Base-by-base conservation (phyloP, 2,329 filamentous ascomycete genomes). In the Curvularia sp. region DNA sequence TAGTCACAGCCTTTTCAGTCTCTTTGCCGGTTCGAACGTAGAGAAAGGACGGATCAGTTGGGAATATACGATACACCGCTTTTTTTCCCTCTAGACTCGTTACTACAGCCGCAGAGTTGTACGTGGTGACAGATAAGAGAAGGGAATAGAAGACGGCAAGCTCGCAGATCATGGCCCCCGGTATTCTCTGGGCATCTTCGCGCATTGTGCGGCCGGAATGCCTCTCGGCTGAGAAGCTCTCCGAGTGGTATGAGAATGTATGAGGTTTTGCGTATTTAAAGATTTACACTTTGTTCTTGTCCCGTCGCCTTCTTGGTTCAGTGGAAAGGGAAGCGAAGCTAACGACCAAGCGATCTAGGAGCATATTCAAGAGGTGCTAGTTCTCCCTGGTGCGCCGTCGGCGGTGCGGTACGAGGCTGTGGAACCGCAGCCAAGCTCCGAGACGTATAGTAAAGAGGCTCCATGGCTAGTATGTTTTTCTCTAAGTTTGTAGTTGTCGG, bases 241-340 rank as follows among this genome's bases (percentile, higher is more conserved):
- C 58, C 43, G 39, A 55, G 12, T 74, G 72, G 72, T 74, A 75
- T 59, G 73, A 73, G 49, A 66, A 71, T 57, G 59, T 62, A 52
- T 18, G 41, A 36, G 49, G 6, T 27, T 23, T 27, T n/a, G 5
- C 5, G 50, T 46, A 15, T 19, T 36, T 15, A n/a, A 36, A 5
- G 15, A 3, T 32, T n/a, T n/a, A n/a, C 32, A 42, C 10, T n/a
- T 7, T 23, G 18, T n/a, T 41, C 49, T 51, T 28, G 46, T 10
- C 19, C 13, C 8, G 2, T 25, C 19, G 23, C 12, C 13, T 6
- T 41, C 10, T 9, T 30, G 25, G n/a, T 18, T 15, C 15, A 8
- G 9, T 27, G 25, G 25, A n/a, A n/a, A n/a, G n/a, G n/a, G n/a
- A 13, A 30, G 9, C 19, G 23, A 45, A 19, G 25, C 42, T 46